phyloP scores from a whole-genome alignment of 2,329 filamentous ascomycete genomes.

The Monosporascus ibericus region DNA sequence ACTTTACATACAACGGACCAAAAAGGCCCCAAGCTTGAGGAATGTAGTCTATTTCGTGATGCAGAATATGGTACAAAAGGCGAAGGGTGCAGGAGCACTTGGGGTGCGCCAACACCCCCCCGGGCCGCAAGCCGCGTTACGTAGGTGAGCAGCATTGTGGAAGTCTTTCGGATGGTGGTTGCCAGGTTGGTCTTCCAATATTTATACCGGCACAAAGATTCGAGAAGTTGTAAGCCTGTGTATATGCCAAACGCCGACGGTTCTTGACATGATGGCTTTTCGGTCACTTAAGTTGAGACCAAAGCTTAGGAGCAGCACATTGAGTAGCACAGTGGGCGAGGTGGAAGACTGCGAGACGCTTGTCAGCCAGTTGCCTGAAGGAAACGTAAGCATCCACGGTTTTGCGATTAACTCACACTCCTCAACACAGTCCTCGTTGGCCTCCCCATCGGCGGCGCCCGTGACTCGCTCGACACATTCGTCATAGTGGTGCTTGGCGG shows the following conservation, averaged over 20 bases:
- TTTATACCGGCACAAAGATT: conserved; percentile 10
- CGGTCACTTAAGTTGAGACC: conserved; percentile 80
- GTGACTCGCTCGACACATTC: conserved; percentile 96
- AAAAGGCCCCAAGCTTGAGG: not conserved
- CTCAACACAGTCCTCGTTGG: conserved; percentile 92
- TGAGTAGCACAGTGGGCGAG: conserved; percentile 89
- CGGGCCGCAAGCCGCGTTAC: not conserved
- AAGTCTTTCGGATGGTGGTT: not conserved
- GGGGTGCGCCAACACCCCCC: not conserved
- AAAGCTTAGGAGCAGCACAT: conserved; percentile 96
- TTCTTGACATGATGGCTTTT: conserved; percentile 8
- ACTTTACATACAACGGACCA: too few species aligned
- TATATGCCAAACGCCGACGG: conserved; percentile 9
- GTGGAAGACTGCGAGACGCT: conserved; percentile 76
- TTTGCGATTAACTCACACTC: conserved; percentile 66
- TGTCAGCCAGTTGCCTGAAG: not conserved
- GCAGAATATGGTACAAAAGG: not conserved
- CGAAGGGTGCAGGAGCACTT: not conserved
- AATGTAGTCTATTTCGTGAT: not conserved
- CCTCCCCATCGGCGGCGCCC: conserved; percentile 59
- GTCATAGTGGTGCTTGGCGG: conserved; percentile 95
- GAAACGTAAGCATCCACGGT: too few species aligned
- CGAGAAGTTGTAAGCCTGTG: conserved; percentile 11
- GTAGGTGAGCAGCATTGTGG: not conserved
- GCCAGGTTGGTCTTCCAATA: not conserved